Conservation (phyloP, 2,329 filamentous ascomycete species). For the Apiospora hydei region DNA sequence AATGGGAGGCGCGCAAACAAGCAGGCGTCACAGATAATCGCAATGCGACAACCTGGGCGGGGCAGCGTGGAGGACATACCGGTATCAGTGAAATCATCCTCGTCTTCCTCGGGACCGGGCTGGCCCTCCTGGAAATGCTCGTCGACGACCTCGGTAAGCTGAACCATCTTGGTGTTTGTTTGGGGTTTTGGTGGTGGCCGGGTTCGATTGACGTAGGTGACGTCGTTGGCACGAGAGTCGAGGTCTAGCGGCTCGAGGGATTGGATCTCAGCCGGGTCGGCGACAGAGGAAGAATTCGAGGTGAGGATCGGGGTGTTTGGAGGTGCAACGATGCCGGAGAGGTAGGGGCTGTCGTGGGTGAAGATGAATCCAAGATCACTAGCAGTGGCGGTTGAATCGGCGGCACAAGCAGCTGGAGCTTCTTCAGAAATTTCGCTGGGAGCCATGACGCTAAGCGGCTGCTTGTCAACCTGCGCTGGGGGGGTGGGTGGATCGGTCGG, state of each 20-base stretch:
- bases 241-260: not conserved
- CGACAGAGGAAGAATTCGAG: too few relatives aligned
- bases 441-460: slow-evolving; percentile 22
- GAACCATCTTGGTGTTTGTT: slow-evolving; percentile 68
- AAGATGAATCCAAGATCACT: not conserved
- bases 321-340: slow-evolving; percentile 12
- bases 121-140: slow-evolving; percentile 86
- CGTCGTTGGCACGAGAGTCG: not conserved
- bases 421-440: slow-evolving; percentile 24
- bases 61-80: slow-evolving; percentile 63
- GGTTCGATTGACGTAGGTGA: not conserved
- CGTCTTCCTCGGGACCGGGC: slow-evolving; percentile 77
- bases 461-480: slow-evolving; percentile 3
- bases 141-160: slow-evolving; percentile 95
- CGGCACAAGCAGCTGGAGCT: slow-evolving; percentile 13
- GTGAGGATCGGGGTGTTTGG: not conserved
- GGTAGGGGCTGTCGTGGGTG: not conserved
- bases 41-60: not conserved
- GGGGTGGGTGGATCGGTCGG: slow-evolving; percentile 1
- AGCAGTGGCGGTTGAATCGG: not conserved
- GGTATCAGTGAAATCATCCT: slow-evolving; percentile 92
- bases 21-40: not conserved
- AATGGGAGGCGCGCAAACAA: not conserved
- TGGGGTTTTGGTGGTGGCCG: slow-evolving; percentile 2
- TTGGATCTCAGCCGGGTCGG: not conserved